Evolutionary conservation across 768 basidiomycete species (phyloP), one percentile per base, ranked within the genome.

Genomic region (Termitomyces sp.): DNA sequence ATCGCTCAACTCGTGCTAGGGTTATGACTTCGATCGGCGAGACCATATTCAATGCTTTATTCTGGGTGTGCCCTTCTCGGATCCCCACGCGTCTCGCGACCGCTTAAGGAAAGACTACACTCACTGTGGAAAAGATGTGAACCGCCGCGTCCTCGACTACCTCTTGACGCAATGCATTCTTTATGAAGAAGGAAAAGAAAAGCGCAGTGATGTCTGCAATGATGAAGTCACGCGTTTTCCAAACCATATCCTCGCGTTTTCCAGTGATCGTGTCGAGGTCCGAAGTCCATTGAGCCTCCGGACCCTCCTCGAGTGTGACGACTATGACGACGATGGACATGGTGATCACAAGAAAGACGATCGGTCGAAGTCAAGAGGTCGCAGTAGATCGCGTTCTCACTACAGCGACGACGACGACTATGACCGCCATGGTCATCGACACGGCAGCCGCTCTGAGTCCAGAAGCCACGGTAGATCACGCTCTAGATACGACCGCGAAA

Each of bases 131-230:
- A 61, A 55, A 10, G 47, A 58, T 26, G 46, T 58, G 12, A 58
- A 61, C 19, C 54, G 54, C n/a, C 57, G 54, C 19, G 34, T 61
- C 26, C 60, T 61, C 30, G 54, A 61, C 24, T 50, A 53, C 35
- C 52, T 61, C 11, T 50, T 61, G 57, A 56, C 57, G 22, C 57
- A 58, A 26, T 61, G 60, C 42, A 58, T 61, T 46, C 51, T 34
- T 28, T 51, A 49, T 24, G 40, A 53, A 24, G 45, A 44, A 2
- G 60, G 60, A 24, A 38, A 44, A 2, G 60, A 54, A 24, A 38
- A 54, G 41, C 40, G 28, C 32, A 42, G 21, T 8, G 54, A 56
- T 26, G 54, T 58, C 44, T 60, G 57, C 41, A 58, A 44, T 41
- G 54, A 61, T 1, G 40, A 53, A n/a, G 43, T 37, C 19, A 56